These are phyloP conservation scores for Zhuliangozyma blackwelliae DNA, from an alignment of 1,139 yeast species.

Conservation along the genomic window DNA sequence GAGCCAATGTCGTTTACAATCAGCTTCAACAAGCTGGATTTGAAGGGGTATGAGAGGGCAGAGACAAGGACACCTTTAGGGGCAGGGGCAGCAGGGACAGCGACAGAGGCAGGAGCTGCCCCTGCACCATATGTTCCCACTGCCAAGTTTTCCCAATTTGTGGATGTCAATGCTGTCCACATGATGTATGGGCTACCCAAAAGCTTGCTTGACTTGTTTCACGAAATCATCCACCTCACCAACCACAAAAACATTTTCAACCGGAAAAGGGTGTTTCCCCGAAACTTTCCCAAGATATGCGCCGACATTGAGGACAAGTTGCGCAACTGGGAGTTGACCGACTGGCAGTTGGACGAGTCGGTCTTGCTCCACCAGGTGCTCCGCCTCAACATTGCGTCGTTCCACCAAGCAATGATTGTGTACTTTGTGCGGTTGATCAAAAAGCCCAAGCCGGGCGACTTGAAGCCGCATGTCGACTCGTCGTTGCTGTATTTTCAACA, in stretches of 20 bases:
- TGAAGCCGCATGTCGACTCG: constrained; percentile 30
- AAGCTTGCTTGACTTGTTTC: constrained; percentile 40
- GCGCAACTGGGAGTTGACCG: constrained; percentile 39
- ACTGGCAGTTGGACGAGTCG: constrained; percentile 33
- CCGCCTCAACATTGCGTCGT: constrained; percentile 32
- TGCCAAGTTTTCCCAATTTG: constrained; percentile 5
- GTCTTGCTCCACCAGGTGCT: constrained; percentile 32
- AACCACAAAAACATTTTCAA: constrained; percentile 50
- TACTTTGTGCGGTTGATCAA: constrained; percentile 45
- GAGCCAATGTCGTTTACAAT: constrained; percentile 22
- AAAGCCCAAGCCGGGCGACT: constrained; percentile 3
- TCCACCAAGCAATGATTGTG: constrained; percentile 41
- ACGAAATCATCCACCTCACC: constrained; percentile 42
- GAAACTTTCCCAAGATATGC: constrained; percentile 53
- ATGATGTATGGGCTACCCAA: constrained; percentile 47
- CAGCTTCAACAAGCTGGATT: constrained; percentile 17
- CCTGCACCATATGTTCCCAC: constrained; percentile 2
- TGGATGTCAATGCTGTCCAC: constrained; percentile 25
- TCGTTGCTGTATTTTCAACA: constrained; percentile 29
- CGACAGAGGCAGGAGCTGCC: constrained; percentile 1
- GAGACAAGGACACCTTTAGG: too few species aligned
- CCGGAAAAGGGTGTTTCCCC: constrained; percentile 41
- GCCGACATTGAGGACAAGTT: constrained; percentile 51
- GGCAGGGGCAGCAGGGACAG: constrained; percentile 2
- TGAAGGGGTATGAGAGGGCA: constrained; percentile 9